Percentiles rank a stretch among this genome's conserved stretches.
Conservation (phyloP, 495 filamentous ascomycete genomes). For the Jackrogersella multiformis region DNA sequence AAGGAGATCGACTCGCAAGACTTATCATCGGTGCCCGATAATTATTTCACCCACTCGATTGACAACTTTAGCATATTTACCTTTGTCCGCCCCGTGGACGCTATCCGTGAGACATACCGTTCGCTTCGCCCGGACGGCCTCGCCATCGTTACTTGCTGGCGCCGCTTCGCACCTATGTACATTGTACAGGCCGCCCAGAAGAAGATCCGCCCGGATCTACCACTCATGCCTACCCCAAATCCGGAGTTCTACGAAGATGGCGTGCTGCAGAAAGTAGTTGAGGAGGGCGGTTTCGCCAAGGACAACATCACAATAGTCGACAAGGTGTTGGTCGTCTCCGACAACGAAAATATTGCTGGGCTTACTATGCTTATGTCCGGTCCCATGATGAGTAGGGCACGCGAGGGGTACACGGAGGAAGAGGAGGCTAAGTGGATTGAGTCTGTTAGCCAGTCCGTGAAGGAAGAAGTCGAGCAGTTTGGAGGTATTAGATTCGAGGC, state of each 20-base stretch:
- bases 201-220: slow-evolving; percentile 43
- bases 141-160: slow-evolving; percentile 50
- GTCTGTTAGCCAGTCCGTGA: slow-evolving; percentile 28
- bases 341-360: slow-evolving; percentile 37
- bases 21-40: slow-evolving; percentile 34
- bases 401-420: slow-evolving; percentile 38
- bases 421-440: slow-evolving; percentile 38
- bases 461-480: slow-evolving; percentile 39
- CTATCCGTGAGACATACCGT: slow-evolving; percentile 44
- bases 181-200: slow-evolving; percentile 43
- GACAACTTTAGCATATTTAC: slow-evolving; percentile 52
- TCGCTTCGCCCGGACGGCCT: slow-evolving; percentile 50
- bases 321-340: slow-evolving; percentile 29
- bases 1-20: slow-evolving; percentile 42
- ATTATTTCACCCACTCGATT: slow-evolving; percentile 52
- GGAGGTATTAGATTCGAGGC: slow-evolving; percentile 42
- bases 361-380: slow-evolving; percentile 37
- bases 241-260: slow-evolving; percentile 43
- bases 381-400: slow-evolving; percentile 35
- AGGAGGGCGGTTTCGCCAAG: slow-evolving; percentile 41
- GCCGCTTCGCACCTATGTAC: slow-evolving; percentile 39
- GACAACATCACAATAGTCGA: slow-evolving; percentile 29
- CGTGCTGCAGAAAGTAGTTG: slow-evolving; percentile 38
- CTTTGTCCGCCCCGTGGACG: slow-evolving; percentile 40
- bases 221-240: slow-evolving; percentile 38